phyloP scores from a whole-genome alignment of 2,329 filamentous ascomycete genomes.

The Diaporthe amygdali region DNA sequence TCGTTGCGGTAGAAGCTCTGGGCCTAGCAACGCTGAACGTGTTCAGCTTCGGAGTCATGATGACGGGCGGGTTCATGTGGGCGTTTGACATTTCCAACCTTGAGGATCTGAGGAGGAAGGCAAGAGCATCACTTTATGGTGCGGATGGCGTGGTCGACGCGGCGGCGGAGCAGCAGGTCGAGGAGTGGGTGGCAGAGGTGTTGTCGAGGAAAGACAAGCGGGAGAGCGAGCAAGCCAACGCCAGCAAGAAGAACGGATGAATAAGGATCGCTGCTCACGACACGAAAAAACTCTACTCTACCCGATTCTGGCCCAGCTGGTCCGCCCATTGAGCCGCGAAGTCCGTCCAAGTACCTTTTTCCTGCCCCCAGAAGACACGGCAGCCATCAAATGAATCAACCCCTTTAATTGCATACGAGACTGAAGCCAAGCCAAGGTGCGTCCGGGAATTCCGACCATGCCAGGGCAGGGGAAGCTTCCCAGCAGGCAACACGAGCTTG shows the following conservation, averaged over 20 bases:
- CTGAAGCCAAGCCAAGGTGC: background rate
- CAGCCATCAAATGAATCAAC: background rate
- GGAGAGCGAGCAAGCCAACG: slow-evolving; percentile 31
- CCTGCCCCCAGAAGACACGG: background rate
- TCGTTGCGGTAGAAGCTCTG: slow-evolving; percentile 83
- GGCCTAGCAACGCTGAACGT: slow-evolving; percentile 89
- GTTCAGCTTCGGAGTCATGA: slow-evolving; percentile 74
- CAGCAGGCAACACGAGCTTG: background rate
- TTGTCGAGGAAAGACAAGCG: slow-evolving; percentile 62
- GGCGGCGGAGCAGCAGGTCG: slow-evolving; percentile 64
- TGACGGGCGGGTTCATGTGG: slow-evolving; percentile 75
- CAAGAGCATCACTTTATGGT: slow-evolving; percentile 47
- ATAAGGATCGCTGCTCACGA: slow-evolving; percentile 22
- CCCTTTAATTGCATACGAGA: slow-evolving; percentile 4
- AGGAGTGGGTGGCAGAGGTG: slow-evolving; percentile 64
- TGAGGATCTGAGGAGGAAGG: slow-evolving; percentile 64
- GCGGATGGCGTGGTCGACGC: slow-evolving; percentile 43
- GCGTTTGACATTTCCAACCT: slow-evolving; percentile 76
- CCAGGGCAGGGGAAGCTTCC: background rate
- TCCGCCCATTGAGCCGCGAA: background rate
- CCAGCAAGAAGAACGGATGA: slow-evolving; percentile 33
- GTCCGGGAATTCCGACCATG: background rate
- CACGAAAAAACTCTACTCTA: background rate
- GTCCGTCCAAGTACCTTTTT: background rate
- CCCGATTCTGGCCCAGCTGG: background rate